Percentiles rank a stretch among this genome's conserved stretches.
Evolutionary conservation across 2,329 filamentous ascomycete species (phyloP).

Genomic region (Neospermospora avenae): DNA sequence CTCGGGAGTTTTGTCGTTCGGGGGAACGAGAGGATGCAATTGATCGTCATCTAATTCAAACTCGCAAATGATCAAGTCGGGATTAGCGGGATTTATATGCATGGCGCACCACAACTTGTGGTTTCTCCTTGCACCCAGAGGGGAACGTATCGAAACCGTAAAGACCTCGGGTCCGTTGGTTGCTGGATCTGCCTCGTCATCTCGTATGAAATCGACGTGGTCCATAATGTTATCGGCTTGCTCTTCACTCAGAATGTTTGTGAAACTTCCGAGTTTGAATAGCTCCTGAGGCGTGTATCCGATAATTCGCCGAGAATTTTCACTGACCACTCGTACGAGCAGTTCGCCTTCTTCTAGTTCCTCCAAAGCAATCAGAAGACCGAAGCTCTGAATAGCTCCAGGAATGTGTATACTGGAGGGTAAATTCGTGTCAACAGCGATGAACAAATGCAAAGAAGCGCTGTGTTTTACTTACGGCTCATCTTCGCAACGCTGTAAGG

Average conservation of each 20-base stretch:
- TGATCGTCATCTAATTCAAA: conserved; percentile 82
- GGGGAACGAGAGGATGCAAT: conserved; percentile 63
- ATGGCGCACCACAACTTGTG: conserved; percentile 85
- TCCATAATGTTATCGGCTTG: conserved; percentile 81
- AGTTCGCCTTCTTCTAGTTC: conserved; percentile 68
- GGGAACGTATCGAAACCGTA: conserved; percentile 66
- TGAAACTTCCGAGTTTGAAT: conserved; percentile 71
- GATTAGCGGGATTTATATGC: conserved; percentile 67
- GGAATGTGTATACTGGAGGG: conserved; percentile 68
- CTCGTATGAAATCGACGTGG: conserved; percentile 82
- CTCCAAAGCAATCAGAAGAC: conserved; percentile 69
- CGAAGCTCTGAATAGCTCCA: conserved; percentile 78
- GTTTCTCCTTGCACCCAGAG: conserved; percentile 41
- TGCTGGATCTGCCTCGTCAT: conserved; percentile 73
- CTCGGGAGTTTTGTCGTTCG: conserved; percentile 56
- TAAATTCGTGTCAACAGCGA: background rate
- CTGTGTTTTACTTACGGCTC: conserved; percentile 53
- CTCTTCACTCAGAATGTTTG: conserved; percentile 80
- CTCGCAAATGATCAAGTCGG: conserved; percentile 77
- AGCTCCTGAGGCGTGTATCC: conserved; percentile 75
- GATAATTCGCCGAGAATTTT: conserved; percentile 73
- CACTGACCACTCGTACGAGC: conserved; percentile 70
- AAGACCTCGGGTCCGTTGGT: conserved; percentile 84
- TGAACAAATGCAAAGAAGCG: no score
- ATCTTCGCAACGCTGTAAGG: conserved; percentile 79